A percentile compares a stretch with the other conserved stretches of the same genome.
phyloP scores from a whole-genome alignment of 2,329 filamentous ascomycete genomes.

The Verticillium isaacii region DNA sequence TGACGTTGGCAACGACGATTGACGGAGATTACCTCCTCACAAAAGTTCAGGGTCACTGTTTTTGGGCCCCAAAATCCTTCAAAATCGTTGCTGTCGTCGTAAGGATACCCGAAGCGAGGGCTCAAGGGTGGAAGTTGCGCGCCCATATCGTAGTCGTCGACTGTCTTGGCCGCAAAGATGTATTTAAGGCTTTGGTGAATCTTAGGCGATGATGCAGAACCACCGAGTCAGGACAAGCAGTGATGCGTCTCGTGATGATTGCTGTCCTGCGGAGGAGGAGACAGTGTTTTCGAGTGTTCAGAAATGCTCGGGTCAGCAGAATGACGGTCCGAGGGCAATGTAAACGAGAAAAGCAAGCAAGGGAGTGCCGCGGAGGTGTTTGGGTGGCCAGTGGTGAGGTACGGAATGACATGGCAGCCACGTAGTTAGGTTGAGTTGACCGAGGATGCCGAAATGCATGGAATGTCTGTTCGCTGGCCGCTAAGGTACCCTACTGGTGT shows the following conservation, averaged over 20 bases:
- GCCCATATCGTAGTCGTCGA: neutral
- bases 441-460: neutral
- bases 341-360: neutral
- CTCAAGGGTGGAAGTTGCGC: neutral
- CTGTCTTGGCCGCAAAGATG: neutral
- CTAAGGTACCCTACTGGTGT: neutral
- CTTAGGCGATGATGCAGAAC: neutral
- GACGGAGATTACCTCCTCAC: conserved; percentile 58
- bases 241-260: neutral
- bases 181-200: neutral
- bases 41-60: conserved; percentile 73
- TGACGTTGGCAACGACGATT: neutral
- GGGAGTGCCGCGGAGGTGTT: neutral
- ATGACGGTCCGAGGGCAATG: no score
- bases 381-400: neutral
- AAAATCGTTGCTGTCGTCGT: conserved; percentile 6
- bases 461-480: neutral
- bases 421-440: neutral
- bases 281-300: no score
- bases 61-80: conserved; percentile 63
- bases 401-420: neutral
- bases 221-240: neutral
- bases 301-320: no score
- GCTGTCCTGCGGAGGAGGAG: no score
- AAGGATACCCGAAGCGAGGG: conserved; percentile 2